These are phyloP conservation scores for Sporothrix humicola DNA, from an alignment of 2,329 filamentous ascomycete genomes.

Conservation along the genomic window DNA sequence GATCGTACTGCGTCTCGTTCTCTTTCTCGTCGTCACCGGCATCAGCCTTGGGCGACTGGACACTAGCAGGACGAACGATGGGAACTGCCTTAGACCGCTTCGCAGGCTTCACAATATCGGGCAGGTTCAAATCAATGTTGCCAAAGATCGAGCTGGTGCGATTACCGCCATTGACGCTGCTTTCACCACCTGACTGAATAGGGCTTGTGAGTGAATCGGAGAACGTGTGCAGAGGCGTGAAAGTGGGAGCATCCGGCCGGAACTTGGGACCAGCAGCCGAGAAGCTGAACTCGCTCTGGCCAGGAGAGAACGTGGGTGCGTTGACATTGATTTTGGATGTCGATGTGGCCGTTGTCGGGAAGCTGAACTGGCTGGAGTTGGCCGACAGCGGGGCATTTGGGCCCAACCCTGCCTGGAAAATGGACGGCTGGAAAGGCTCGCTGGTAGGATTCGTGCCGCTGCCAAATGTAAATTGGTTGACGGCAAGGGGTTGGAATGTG, in stretches of 20 bases:
- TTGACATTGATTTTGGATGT: constrained; percentile 68
- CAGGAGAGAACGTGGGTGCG: constrained; percentile 74
- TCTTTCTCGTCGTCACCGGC: constrained; percentile 35
- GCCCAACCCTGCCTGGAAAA: constrained; percentile 51
- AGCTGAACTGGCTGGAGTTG: constrained; percentile 50
- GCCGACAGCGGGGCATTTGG: constrained; percentile 46
- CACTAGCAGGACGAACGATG: constrained; percentile 71
- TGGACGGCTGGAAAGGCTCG: constrained; percentile 54
- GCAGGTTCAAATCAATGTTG: constrained; percentile 67
- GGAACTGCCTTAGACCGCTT: constrained; percentile 85
- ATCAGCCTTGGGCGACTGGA: constrained; percentile 41
- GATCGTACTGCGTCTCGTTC: constrained; percentile 53
- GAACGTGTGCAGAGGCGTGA: constrained; percentile 66
- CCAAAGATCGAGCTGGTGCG: constrained; percentile 67
- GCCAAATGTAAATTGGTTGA: constrained; percentile 55
- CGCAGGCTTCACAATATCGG: constrained; percentile 66
- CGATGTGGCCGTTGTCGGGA: constrained; percentile 49
- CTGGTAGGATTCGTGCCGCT: constrained; percentile 43
- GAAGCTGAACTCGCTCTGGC: constrained; percentile 69
- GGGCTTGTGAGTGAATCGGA: constrained; percentile 56
- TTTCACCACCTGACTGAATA: constrained; percentile 53
- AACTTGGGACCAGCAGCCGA: constrained; percentile 70
- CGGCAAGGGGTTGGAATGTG: constrained; percentile 56
- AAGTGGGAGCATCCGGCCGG: constrained; percentile 76
- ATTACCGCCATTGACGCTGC: constrained; percentile 42